These are phyloP conservation scores for Aspergillus phoenicis DNA, from an alignment of 2,329 filamentous ascomycete genomes.

Conservation along the genomic window DNA sequence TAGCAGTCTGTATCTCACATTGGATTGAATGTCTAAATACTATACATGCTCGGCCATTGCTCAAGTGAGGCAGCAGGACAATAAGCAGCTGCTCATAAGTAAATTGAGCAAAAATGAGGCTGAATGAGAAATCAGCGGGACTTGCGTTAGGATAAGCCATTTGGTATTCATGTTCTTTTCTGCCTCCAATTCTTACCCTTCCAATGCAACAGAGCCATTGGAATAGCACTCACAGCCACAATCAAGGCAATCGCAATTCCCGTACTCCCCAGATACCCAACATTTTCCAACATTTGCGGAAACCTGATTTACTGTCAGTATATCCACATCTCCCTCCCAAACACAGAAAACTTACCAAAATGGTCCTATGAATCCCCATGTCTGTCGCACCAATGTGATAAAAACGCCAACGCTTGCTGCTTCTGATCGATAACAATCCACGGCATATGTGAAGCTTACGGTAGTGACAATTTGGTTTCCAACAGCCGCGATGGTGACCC, in stretches of 20 bases:
- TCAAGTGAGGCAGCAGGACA: too few species aligned
- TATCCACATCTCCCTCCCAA: not conserved
- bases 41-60: too few species aligned
- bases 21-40: too few species aligned
- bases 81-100: too few species aligned
- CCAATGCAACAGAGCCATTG: not conserved
- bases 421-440: slow-evolving; percentile 1
- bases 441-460: not conserved
- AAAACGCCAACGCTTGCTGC: not conserved
- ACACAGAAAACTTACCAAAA: not conserved
- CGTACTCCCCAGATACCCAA: not conserved
- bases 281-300: not conserved
- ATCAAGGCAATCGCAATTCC: not conserved
- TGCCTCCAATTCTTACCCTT: not conserved
- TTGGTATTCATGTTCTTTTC: not conserved
- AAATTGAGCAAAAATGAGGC: too few species aligned
- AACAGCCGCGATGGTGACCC: not conserved
- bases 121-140: too few species aligned
- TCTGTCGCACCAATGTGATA: not conserved
- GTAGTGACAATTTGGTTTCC: not conserved
- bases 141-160: too few species aligned
- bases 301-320: not conserved
- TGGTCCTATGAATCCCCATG: not conserved
- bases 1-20: too few species aligned
- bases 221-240: not conserved